phyloP scores from a whole-genome alignment of 345 rosid genomes.

The Gossypium australe region DNA sequence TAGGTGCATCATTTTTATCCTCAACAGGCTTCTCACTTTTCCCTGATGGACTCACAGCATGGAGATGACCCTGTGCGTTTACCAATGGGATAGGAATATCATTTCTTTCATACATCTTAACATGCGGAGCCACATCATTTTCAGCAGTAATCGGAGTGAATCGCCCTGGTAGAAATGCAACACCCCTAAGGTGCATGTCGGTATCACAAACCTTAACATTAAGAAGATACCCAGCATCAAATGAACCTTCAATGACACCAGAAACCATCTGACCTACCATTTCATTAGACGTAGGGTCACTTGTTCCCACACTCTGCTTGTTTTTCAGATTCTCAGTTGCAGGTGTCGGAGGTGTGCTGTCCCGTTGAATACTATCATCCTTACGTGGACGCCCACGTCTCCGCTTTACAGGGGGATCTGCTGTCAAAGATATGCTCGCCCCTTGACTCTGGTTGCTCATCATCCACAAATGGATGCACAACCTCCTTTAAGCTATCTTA shows the following conservation, averaged over 20 bases:
- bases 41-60: conserved; percentile 17
- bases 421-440: not conserved
- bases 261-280: conserved; percentile 50
- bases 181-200: conserved; percentile 46
- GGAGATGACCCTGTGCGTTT: conserved; percentile 14
- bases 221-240: conserved; percentile 64
- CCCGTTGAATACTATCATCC: conserved; percentile 5
- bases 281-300: conserved; percentile 15
- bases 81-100: conserved; percentile 38
- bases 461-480: not conserved
- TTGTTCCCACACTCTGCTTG: conserved; percentile 19
- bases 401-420: conserved; percentile 4
- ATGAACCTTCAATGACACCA: conserved; percentile 59
- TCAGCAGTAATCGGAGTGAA: conserved; percentile 41
- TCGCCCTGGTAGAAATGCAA: conserved; percentile 42
- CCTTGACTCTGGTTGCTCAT: conserved; percentile 8
- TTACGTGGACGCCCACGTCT: conserved; percentile 10
- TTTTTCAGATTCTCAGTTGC: conserved; percentile 19
- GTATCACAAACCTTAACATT: conserved; percentile 45
- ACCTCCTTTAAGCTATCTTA: not conserved
- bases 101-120: conserved; percentile 40
- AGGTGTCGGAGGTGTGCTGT: conserved; percentile 14
- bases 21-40: conserved; percentile 29
- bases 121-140: conserved; percentile 70
- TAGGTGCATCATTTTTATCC: conserved; percentile 16